Evolutionary conservation across 2,329 filamentous ascomycete species (phyloP).

Genomic region (Penicillium sp.): DNA sequence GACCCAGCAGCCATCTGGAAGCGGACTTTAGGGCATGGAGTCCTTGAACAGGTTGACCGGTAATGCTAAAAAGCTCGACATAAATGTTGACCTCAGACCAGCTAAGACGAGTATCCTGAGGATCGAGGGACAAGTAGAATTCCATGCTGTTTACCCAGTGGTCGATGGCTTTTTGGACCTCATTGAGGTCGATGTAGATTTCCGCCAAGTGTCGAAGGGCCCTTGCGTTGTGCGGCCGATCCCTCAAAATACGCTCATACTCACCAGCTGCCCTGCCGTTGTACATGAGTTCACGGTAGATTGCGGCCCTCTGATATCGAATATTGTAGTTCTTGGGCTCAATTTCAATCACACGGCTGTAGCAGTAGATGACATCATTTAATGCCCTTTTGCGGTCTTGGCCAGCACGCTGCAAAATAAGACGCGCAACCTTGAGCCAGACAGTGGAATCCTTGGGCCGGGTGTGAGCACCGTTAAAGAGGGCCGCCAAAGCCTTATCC

Average conservation of each 20-base stretch:
- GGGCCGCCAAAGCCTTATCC: conserved; percentile 56
- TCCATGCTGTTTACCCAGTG: conserved; percentile 56
- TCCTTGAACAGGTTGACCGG: conserved; percentile 64
- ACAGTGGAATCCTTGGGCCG: conserved; percentile 55
- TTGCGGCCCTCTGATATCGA: conserved; percentile 56
- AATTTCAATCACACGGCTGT: conserved; percentile 54
- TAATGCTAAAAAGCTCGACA: conserved; percentile 72
- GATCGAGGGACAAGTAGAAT: conserved; percentile 47
- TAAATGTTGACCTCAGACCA: conserved; percentile 90
- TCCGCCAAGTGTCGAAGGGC: conserved; percentile 59
- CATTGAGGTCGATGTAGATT: conserved; percentile 53
- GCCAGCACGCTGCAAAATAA: conserved; percentile 52
- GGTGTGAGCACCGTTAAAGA: conserved; percentile 60
- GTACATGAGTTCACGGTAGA: conserved; percentile 53
- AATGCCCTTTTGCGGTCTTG: conserved; percentile 45
- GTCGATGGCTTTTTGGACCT: conserved; percentile 50
- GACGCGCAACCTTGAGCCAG: conserved; percentile 59
- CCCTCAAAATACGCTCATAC: conserved; percentile 56
- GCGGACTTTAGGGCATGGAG: conserved; percentile 69
- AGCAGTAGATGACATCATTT: conserved; percentile 54
- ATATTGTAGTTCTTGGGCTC: conserved; percentile 54
- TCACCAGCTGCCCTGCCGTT: conserved; percentile 50
- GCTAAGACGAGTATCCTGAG: conserved; percentile 50
- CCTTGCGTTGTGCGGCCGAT: conserved; percentile 54
- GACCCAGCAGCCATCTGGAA: conserved; percentile 78